Percentiles rank a stretch among this genome's conserved stretches.
Conservation (phyloP, 495 filamentous ascomycete genomes). For the Cercophora samala region DNA sequence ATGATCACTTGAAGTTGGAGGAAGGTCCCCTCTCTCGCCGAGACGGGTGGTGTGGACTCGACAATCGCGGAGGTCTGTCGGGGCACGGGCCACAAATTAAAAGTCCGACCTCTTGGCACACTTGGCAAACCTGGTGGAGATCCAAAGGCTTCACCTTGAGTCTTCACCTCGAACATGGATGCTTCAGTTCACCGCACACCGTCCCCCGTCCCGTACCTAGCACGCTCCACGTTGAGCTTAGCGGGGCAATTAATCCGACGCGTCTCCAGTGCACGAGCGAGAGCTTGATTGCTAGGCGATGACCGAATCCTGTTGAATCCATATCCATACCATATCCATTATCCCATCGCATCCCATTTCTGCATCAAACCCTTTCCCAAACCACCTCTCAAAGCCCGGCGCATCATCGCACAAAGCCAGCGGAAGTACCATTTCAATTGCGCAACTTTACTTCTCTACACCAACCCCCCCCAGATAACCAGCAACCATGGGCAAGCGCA, state of each 20-base stretch:
- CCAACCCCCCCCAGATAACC: not conserved
- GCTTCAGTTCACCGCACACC: not conserved
- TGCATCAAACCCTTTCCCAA: not conserved
- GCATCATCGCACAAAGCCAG: not conserved
- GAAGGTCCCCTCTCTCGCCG: not conserved
- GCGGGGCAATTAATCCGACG: not conserved
- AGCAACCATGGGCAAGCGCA: slow-evolving; percentile 73
- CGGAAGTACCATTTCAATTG: not conserved
- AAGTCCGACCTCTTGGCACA: not conserved
- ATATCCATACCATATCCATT: not conserved
- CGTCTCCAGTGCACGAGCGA: not conserved
- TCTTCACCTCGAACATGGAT: not conserved
- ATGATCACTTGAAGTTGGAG: not conserved
- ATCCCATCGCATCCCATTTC: not conserved
- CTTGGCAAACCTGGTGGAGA: not conserved
- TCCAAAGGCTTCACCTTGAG: not conserved
- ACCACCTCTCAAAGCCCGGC: not conserved
- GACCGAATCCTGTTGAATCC: not conserved
- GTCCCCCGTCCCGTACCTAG: not conserved
- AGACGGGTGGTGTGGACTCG: not conserved
- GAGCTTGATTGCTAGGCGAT: not conserved
- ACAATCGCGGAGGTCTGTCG: not conserved
- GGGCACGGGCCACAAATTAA: not conserved
- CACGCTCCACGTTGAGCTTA: not conserved
- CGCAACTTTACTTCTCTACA: not conserved